Evolutionary conservation across 106 monocot genomes (phyloP), one percentile per base, ranked within the genome.

Genomic region (Agapanthus africanus): DNA sequence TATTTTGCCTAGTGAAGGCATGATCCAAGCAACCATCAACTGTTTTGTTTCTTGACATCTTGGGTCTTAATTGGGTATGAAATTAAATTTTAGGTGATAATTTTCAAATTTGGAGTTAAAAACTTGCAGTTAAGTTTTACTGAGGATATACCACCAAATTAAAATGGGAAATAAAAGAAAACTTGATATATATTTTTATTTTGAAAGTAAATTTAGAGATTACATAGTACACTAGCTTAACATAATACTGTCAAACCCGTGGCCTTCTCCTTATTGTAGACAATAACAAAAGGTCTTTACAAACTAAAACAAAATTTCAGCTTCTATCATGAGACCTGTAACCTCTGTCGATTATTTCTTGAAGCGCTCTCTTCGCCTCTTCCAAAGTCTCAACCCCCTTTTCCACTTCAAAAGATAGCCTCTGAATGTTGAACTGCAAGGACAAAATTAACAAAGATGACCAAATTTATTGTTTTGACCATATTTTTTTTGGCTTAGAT

Each of bases 361-460:
- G 81, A 67, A 95, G 85, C 11, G 95, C 95, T 54, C 67, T 75
- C 74, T 88, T 91, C n/a, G 95, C 95, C 65, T 95, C 88, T 56
- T 95, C 95, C 71, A 95, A 73, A 14, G 95, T 95, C 68, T 84
- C 83, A 14, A 95, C 95, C 31, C 61, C 81, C 73, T 91, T 66
- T 35, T 83, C 85, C 54, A 84, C 79, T 63, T 95, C 88, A 65
- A 95, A 95, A 33, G 95, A 81, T 38, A 95, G 42, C 73, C 95
- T 83, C 74, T 91, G 95, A 71, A 95, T 84, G 77, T 88, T 95
- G 75, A 95, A 91, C 95, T 95, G 81, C 82, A 83, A 7, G 4
- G 34, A 27, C 16, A 67, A 72, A 46, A 33, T 39, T 11, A 0
- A 56, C 1, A 59, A 31, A 30, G 15, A 18, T 1, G 32, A 59